These are phyloP conservation scores for Aureobasidium leucospermi DNA, from an alignment of 2,329 filamentous ascomycete genomes.

Conservation along the genomic window DNA sequence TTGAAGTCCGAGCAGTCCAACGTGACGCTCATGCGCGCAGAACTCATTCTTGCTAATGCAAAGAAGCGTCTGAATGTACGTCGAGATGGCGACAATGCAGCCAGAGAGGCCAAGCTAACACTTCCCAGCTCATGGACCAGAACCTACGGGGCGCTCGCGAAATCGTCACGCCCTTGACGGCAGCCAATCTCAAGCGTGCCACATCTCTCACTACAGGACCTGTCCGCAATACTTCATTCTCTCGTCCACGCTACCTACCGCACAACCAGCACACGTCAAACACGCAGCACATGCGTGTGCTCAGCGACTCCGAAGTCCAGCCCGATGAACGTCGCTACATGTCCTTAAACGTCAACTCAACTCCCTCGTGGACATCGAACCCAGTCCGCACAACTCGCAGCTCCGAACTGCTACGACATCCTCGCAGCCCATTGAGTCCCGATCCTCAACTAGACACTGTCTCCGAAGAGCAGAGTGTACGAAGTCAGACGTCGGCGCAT, in stretches of 20 bases:
- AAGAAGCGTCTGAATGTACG: conserved; percentile 75
- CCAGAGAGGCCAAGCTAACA: background rate
- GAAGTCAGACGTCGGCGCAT: conserved; percentile 37
- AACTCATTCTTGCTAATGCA: conserved; percentile 86
- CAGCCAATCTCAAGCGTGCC: conserved; percentile 31
- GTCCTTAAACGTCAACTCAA: conserved; percentile 17
- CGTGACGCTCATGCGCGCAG: conserved; percentile 68
- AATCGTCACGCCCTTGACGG: conserved; percentile 29
- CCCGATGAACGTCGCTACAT: conserved; percentile 26
- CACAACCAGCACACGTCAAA: background rate
- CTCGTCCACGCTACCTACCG: conserved; percentile 2
- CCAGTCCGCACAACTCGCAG: conserved; percentile 28
- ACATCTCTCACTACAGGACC: conserved; percentile 23
- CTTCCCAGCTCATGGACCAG: conserved; percentile 75
- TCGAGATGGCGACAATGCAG: conserved; percentile 29
- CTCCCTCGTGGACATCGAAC: conserved; percentile 16
- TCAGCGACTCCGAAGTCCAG: conserved; percentile 52
- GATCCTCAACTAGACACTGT: conserved; percentile 35
- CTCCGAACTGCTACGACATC: conserved; percentile 32
- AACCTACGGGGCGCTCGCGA: conserved; percentile 71
- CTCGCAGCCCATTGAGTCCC: conserved; percentile 25
- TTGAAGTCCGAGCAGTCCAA: conserved; percentile 53
- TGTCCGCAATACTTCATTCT: background rate
- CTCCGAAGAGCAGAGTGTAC: conserved; percentile 28
- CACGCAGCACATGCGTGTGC: conserved; percentile 51